Evolutionary conservation across 768 basidiomycete species (phyloP).

Genomic region (Termitomyces bulborhizus): DNA sequence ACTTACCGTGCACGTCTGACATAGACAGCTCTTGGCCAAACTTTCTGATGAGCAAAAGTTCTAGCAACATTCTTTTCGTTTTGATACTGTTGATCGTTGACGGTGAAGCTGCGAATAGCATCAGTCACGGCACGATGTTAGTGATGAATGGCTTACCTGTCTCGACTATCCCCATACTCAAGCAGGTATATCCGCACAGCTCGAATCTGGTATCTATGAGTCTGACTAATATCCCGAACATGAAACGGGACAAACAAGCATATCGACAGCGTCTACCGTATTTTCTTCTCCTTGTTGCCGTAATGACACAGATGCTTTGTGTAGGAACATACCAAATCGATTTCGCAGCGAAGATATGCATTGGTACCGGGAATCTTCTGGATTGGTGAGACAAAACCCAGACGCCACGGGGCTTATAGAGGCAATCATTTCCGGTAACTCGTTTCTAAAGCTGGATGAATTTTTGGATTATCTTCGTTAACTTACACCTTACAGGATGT

Average conservation of each 20-base stretch:
- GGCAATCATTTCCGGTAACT: conserved; percentile 75
- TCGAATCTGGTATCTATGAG: conserved; percentile 37
- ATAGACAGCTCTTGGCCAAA: conserved; percentile 70
- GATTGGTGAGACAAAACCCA: conserved; percentile 63
- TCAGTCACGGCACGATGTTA: not conserved
- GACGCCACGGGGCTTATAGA: conserved; percentile 53
- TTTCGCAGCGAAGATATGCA: conserved; percentile 51
- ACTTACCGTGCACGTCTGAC: conserved; percentile 58
- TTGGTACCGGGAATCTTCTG: conserved; percentile 56
- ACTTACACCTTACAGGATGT: conserved; percentile 52
- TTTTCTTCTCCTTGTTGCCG: conserved; percentile 74
- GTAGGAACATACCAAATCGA: conserved; percentile 66
- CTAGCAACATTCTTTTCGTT: conserved; percentile 63
- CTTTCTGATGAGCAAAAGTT: conserved; percentile 64
- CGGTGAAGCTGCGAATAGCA: conserved; percentile 36
- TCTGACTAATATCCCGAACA: not conserved
- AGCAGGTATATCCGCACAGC: conserved; percentile 68
- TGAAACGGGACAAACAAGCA: conserved; percentile 41
- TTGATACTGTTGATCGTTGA: conserved; percentile 51
- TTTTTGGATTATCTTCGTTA: not conserved
- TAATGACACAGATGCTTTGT: conserved; percentile 61
- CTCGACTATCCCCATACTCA: conserved; percentile 69
- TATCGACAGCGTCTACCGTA: conserved; percentile 74
- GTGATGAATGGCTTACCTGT: conserved; percentile 26
- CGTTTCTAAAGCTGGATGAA: conserved; percentile 33